Evolutionary conservation across 768 basidiomycete genomes (phyloP).

Genomic region (Sarcodon sp.): DNA sequence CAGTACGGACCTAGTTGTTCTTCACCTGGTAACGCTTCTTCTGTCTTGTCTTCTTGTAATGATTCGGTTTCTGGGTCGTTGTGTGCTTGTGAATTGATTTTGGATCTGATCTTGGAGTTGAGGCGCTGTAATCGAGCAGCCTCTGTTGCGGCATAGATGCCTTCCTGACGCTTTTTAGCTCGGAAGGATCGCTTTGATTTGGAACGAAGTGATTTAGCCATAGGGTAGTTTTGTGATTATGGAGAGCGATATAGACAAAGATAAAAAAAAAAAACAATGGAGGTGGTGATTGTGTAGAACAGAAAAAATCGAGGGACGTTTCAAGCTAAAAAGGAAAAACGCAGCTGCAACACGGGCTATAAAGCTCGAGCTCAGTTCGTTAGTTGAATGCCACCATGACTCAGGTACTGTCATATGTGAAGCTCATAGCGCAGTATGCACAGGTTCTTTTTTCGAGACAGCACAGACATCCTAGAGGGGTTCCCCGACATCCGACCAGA

Average conservation of each 20-base stretch:
- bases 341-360: no score
- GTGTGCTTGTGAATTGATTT: slow-evolving; percentile 26
- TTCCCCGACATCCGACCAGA: no score
- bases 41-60: slow-evolving; percentile 16
- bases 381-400: no score
- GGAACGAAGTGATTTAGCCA: slow-evolving; percentile 79
- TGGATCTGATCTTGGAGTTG: slow-evolving; percentile 45
- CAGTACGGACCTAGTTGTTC: slow-evolving; percentile 47
- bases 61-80: slow-evolving; percentile 21
- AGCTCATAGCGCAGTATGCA: no score
- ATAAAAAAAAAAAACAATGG: no score
- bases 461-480: no score
- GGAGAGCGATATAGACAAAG: neutral
- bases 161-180: slow-evolving; percentile 59
- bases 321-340: no score
- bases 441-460: no score
- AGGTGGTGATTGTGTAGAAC: no score
- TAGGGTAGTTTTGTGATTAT: slow-evolving; percentile 12
- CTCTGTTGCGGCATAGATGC: slow-evolving; percentile 66
- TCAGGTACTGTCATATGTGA: no score
- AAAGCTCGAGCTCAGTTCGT: no score
- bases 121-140: slow-evolving; percentile 69
- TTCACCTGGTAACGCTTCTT: slow-evolving; percentile 2
- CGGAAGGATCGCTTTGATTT: slow-evolving; percentile 74
- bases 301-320: no score